Evolutionary conservation across 495 filamentous ascomycete species (phyloP).

Genomic region (Neurospora sp.): DNA sequence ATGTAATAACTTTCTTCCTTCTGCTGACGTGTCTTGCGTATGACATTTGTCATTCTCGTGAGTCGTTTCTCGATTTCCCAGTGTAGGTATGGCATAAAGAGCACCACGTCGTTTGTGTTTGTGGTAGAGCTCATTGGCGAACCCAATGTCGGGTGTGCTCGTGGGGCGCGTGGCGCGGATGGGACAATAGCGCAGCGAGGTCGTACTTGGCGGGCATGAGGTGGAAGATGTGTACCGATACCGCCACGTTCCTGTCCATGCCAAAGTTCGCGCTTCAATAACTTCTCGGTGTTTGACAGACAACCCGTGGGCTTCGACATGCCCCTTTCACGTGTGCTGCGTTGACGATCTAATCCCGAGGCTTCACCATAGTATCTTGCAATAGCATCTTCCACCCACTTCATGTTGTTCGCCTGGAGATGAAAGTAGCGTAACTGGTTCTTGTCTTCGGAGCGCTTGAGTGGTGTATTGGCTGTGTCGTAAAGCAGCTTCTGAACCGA

Average conservation of each 20-base stretch:
- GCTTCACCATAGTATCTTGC: constrained; percentile 15
- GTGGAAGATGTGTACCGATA: constrained; percentile 11
- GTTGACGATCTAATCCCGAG: constrained; percentile 5
- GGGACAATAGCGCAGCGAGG: constrained; percentile 16
- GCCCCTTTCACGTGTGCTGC: not conserved
- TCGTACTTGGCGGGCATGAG: constrained; percentile 17
- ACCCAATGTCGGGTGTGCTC: not conserved
- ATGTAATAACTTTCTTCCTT: constrained; percentile 10
- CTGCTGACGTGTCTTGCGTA: constrained; percentile 9
- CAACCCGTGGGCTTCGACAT: not conserved
- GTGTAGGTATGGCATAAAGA: constrained; percentile 16
- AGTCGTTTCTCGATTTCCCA: constrained; percentile 20
- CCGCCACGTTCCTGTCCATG: constrained; percentile 17
- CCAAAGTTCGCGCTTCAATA: constrained; percentile 19
- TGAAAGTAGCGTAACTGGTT: constrained; percentile 20
- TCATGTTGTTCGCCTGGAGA: constrained; percentile 22
- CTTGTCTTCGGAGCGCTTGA: constrained; percentile 8
- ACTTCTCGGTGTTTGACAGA: constrained; percentile 15
- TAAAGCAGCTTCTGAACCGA: constrained; percentile 15
- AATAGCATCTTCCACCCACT: constrained; percentile 19
- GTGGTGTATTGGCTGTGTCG: constrained; percentile 9
- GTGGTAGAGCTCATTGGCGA: not conserved
- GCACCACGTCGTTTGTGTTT: not conserved
- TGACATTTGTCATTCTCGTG: constrained; percentile 16
- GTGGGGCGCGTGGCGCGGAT: constrained; percentile 6